Evolutionary conservation across 225 moss, liverwort and hornwort species (phyloP).

Genomic region (Neckera pumila): DNA sequence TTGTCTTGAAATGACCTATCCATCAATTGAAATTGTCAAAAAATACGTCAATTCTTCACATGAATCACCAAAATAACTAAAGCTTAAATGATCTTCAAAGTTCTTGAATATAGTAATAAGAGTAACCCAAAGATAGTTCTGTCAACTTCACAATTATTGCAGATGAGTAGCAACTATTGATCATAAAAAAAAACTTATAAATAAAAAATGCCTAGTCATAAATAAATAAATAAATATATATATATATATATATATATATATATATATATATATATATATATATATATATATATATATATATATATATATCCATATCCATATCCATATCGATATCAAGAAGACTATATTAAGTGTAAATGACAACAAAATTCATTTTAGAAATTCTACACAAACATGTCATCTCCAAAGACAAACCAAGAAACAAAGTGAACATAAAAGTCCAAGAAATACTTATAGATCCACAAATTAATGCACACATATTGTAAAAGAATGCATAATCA

Average conservation of each 20-base stretch:
- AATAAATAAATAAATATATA: neutral
- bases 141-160: accelerated
- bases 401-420: neutral
- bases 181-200: too few relatives aligned
- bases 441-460: accelerated
- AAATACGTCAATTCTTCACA: too few relatives aligned
- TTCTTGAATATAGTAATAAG: accelerated
- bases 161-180: too few relatives aligned
- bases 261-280: too few relatives aligned
- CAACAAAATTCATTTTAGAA: accelerated
- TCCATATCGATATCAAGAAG: neutral
- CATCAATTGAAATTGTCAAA: neutral
- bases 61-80: neutral
- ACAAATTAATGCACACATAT: too few relatives aligned
- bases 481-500: too few relatives aligned
- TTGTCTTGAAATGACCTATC: neutral
- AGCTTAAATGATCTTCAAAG: too few relatives aligned
- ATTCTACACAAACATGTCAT: neutral
- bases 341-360: neutral
- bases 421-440: neutral
- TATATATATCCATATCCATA: too few relatives aligned
- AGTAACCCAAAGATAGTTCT: accelerated
- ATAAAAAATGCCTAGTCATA: accelerated
- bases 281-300: too few relatives aligned
- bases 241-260: too few relatives aligned